phyloP scores from a whole-genome alignment of 1,284 basidiomycete genomes.

The Melanopsichium pennsylvanicum region DNA sequence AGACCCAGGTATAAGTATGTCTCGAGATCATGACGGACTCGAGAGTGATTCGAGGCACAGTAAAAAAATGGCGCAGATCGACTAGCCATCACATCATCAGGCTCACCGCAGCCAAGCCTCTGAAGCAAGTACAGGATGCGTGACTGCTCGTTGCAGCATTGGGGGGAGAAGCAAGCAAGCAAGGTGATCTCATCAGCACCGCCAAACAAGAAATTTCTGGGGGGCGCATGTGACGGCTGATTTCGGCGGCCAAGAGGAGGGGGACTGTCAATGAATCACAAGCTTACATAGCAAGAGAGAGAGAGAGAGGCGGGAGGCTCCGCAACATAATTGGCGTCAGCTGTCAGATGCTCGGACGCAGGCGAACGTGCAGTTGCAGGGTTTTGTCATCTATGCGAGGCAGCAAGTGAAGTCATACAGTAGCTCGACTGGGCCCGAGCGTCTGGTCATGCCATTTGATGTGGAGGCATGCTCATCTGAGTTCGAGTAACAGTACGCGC shows the following conservation, averaged over 20 bases:
- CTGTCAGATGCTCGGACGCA: neutral
- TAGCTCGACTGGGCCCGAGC: neutral
- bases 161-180: conserved; percentile 1
- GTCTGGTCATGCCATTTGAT: too few species aligned
- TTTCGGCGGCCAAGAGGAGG: neutral
- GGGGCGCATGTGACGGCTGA: neutral
- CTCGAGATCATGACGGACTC: neutral
- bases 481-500: too few species aligned
- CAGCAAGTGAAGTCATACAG: conserved; percentile 6
- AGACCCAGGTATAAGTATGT: conserved; percentile 6
- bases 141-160: too few species aligned
- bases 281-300: too few species aligned
- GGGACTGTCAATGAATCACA: conserved; percentile 10
- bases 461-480: too few species aligned
- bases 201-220: too few species aligned
- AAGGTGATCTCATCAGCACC: conserved; percentile 18
- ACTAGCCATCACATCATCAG: conserved; percentile 3
- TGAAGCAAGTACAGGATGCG: too few species aligned
- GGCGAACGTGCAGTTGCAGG: neutral
- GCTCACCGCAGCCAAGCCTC: neutral
- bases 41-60: too few species aligned
- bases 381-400: conserved; percentile 1
- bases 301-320: too few species aligned
- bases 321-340: too few species aligned
- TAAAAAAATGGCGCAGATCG: neutral